Conservation (phyloP, 208 protist species). For the Trypanosoma brucei region DNA sequence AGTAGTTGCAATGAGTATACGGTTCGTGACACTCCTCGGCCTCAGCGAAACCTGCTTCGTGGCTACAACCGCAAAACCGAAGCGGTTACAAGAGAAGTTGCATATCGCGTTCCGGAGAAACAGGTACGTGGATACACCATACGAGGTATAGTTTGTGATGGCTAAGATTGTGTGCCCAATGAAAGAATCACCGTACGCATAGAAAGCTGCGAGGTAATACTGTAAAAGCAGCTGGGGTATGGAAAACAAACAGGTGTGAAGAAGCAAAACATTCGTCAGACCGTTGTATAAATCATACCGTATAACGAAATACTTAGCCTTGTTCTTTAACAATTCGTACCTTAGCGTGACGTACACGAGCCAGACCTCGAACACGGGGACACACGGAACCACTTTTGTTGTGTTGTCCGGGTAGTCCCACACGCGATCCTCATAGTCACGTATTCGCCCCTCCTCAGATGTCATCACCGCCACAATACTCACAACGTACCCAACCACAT, state of each 20-base stretch:
- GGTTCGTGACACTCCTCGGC: slow-evolving; percentile 14
- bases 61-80: slow-evolving; percentile 51
- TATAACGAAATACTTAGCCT: slow-evolving; percentile 69
- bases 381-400: slow-evolving; percentile 59
- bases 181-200: slow-evolving; percentile 15
- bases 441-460: slow-evolving; percentile 61
- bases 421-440: slow-evolving; percentile 52
- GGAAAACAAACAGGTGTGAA: slow-evolving; percentile 50
- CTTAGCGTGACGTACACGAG: slow-evolving; percentile 58
- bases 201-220: slow-evolving; percentile 30
- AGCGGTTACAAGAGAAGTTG: slow-evolving; percentile 62
- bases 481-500: slow-evolving; percentile 68
- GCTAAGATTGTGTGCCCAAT: slow-evolving; percentile 42
- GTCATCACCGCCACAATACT: slow-evolving; percentile 56
- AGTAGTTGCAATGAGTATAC: slow-evolving; percentile 18
- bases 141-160: slow-evolving; percentile 27
- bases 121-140: slow-evolving; percentile 52
- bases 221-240: slow-evolving; percentile 76
- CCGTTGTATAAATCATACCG: slow-evolving; percentile 78
- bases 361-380: slow-evolving; percentile 69
- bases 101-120: slow-evolving; percentile 47
- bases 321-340: slow-evolving; percentile 47
- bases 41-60: slow-evolving; percentile 1
- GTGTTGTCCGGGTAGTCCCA: slow-evolving; percentile 72
- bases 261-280: slow-evolving; percentile 51